Conservation (phyloP, 805 yeast species). For the Ogataea nonfermentans region DNA sequence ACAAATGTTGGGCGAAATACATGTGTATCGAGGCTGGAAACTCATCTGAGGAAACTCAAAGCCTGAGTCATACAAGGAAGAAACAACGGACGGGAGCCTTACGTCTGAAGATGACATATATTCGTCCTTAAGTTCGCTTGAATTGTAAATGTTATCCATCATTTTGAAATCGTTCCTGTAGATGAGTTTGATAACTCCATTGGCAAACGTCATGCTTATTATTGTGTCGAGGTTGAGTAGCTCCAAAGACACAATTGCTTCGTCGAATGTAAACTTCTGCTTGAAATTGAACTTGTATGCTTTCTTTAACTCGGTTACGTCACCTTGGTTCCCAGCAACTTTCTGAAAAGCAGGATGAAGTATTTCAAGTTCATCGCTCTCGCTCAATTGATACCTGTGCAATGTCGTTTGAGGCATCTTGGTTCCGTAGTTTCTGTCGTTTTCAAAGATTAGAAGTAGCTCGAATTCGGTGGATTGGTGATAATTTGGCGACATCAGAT, state of each 20-base stretch:
- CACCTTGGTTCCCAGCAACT: slow-evolving; percentile 20
- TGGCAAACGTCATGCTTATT: slow-evolving; percentile 39
- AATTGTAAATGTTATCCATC: slow-evolving; percentile 19
- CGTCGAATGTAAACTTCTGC: slow-evolving; percentile 28
- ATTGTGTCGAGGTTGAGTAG: slow-evolving; percentile 40
- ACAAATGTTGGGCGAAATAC: slow-evolving; percentile 52
- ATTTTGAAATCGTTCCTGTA: slow-evolving; percentile 36
- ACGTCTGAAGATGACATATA: slow-evolving; percentile 7
- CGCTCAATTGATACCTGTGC: slow-evolving; percentile 28
- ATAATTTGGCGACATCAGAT: slow-evolving; percentile 45
- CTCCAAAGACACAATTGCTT: slow-evolving; percentile 29
- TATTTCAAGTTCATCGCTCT: slow-evolving; percentile 9
- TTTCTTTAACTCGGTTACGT: slow-evolving; percentile 13
- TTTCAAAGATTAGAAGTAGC: slow-evolving; percentile 43
- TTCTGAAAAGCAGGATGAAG: slow-evolving; percentile 27
- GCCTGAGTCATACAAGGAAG: slow-evolving; percentile 53
- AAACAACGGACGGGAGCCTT: slow-evolving; percentile 35
- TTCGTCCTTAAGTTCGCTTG: slow-evolving; percentile 3
- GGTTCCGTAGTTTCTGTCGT: slow-evolving; percentile 14
- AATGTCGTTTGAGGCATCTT: slow-evolving; percentile 24
- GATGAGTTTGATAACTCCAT: slow-evolving; percentile 47
- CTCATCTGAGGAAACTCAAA: slow-evolving; percentile 43
- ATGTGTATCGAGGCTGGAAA: slow-evolving; percentile 35
- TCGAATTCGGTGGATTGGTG: slow-evolving; percentile 44
- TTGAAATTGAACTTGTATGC: slow-evolving; percentile 17